phyloP scores from a whole-genome alignment of 768 basidiomycete species.

The Xanthoconium purpureum region DNA sequence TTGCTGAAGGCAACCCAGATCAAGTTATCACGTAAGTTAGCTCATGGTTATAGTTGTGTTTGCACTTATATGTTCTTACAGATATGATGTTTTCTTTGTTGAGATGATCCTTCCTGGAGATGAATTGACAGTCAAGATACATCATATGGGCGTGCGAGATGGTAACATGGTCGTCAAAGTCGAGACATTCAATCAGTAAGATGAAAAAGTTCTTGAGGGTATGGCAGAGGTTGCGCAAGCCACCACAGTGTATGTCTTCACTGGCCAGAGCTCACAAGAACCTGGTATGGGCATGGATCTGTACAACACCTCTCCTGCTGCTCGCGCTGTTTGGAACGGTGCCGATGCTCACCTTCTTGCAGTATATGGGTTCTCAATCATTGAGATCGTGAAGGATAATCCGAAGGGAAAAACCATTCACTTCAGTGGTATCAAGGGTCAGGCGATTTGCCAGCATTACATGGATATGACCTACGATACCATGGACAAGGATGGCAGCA shows the following conservation, averaged over 20 bases:
- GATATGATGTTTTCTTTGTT: slow-evolving; percentile 92
- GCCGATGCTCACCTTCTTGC: slow-evolving; percentile 91
- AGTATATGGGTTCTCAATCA: slow-evolving; percentile 97
- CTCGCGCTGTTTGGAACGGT: slow-evolving; percentile 95
- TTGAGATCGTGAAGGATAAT: slow-evolving; percentile 98
- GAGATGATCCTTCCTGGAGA: slow-evolving; percentile 96
- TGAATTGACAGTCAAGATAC: slow-evolving; percentile 80
- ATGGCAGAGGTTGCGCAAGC: no score
- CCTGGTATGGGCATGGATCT: slow-evolving; percentile 99
- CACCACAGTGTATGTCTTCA: no score
- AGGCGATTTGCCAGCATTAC: slow-evolving; percentile 97
- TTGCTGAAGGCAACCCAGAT: slow-evolving; percentile 88
- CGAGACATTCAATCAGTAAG: no score
- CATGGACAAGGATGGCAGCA: slow-evolving; percentile 92
- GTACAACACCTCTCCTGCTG: slow-evolving; percentile 88
- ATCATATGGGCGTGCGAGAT: no score
- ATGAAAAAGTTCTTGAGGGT: no score
- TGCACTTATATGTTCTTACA: slow-evolving; percentile 28
- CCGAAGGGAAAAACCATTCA: slow-evolving; percentile 99
- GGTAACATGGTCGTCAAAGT: no score
- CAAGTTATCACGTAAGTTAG: slow-evolving; percentile 78
- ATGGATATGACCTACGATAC: slow-evolving; percentile 99
- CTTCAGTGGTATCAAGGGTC: slow-evolving; percentile 98
- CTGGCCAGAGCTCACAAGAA: no score
- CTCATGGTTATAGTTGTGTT: background rate